A percentile compares a stretch with the other conserved stretches of the same genome.
These are phyloP conservation scores for Fraxinus xanthoxyloides DNA, from an alignment of 305 asterid genomes.

Conservation along the genomic window DNA sequence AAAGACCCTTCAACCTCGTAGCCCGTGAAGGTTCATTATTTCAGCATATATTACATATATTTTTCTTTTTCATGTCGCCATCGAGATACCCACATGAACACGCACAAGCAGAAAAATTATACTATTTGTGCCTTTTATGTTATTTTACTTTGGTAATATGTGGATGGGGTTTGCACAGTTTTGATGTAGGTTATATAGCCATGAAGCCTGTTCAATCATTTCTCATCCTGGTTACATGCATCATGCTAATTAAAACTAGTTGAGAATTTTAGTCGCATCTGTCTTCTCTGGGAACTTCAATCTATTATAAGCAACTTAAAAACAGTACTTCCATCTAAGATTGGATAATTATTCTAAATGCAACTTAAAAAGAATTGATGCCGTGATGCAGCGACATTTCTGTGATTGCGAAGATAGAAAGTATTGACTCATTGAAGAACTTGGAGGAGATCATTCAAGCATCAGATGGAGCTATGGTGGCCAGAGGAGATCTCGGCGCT, in stretches of 20 bases:
- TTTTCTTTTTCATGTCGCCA: background rate
- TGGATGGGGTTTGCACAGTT: background rate
- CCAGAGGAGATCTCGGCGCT: slow-evolving; percentile 98
- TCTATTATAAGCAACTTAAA: background rate
- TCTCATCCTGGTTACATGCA: background rate
- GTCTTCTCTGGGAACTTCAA: slow-evolving; percentile 1
- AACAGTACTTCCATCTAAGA: background rate
- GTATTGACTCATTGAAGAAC: slow-evolving; percentile 90
- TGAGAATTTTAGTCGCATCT: background rate
- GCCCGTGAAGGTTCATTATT: background rate
- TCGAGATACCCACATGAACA: background rate
- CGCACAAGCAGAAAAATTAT: background rate
- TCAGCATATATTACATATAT: background rate
- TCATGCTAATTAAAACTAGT: background rate
- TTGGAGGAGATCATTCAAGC: slow-evolving; percentile 85
- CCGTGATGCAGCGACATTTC: slow-evolving; percentile 74
- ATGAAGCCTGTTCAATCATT: background rate
- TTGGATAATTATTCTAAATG: background rate
- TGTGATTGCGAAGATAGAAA: slow-evolving; percentile 86
- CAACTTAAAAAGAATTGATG: slow-evolving; percentile 12
- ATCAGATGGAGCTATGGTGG: slow-evolving; percentile 98
- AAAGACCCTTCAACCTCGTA: background rate
- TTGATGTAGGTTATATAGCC: background rate
- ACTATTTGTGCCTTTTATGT: background rate
- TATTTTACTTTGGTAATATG: background rate